Conservation (phyloP, 1,139 yeast genomes). For the Blastobotrys ciferrii region DNA sequence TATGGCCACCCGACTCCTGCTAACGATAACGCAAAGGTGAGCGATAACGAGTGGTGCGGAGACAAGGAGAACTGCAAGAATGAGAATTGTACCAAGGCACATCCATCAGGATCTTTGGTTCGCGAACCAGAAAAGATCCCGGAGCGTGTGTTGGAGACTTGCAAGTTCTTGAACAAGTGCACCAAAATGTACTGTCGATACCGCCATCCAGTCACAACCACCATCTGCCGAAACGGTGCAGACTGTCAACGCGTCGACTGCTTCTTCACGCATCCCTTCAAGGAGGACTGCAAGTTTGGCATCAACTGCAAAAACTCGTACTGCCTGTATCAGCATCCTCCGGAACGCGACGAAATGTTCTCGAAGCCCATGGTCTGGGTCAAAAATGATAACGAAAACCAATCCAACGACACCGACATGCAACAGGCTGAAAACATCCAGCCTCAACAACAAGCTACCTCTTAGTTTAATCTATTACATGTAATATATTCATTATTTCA, state of each 20-base stretch:
- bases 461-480: background rate
- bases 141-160: slow-evolving; percentile 56
- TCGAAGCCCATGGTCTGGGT: slow-evolving; percentile 40
- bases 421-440: background rate
- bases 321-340: slow-evolving; percentile 79
- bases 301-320: slow-evolving; percentile 63
- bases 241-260: slow-evolving; percentile 78
- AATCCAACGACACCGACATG: background rate
- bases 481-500: background rate
- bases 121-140: slow-evolving; percentile 30
- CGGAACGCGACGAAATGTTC: slow-evolving; percentile 49
- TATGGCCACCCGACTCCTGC: slow-evolving; percentile 93
- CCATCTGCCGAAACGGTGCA: slow-evolving; percentile 78
- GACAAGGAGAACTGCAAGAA: slow-evolving; percentile 64
- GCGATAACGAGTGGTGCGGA: slow-evolving; percentile 72
- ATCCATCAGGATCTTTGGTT: slow-evolving; percentile 61
- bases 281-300: slow-evolving; percentile 79
- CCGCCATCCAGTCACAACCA: slow-evolving; percentile 75
- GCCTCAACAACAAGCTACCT: background rate
- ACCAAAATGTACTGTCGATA: slow-evolving; percentile 75
- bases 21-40: slow-evolving; percentile 67
- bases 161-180: slow-evolving; percentile 75
- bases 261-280: slow-evolving; percentile 74
- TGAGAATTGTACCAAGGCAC: slow-evolving; percentile 65
- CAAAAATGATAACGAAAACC: slow-evolving; percentile 20